These are phyloP conservation scores for Colletotrichum scovillei DNA, from an alignment of 2,329 filamentous ascomycete genomes.

Conservation along the genomic window DNA sequence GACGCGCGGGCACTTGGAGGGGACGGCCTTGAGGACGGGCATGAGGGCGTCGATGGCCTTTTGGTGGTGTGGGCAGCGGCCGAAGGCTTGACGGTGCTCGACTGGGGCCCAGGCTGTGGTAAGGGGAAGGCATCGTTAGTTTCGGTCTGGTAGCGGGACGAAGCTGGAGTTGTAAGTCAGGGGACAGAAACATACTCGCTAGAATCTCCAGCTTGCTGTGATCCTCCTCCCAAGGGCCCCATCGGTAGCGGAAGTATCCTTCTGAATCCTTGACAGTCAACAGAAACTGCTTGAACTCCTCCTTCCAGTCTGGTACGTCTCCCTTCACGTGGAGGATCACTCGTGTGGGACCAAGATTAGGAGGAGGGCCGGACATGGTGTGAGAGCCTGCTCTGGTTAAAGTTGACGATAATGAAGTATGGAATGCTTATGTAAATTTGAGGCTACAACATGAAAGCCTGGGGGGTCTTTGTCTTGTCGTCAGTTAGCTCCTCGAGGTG, in stretches of 20 bases:
- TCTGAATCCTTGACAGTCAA: slow-evolving; percentile 20
- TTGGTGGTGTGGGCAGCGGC: slow-evolving; percentile 19
- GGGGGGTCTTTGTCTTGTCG: background rate
- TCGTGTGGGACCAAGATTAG: slow-evolving; percentile 5
- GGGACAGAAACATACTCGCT: background rate
- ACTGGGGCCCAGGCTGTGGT: slow-evolving; percentile 10
- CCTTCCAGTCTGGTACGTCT: slow-evolving; percentile 32
- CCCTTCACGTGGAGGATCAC: slow-evolving; percentile 21
- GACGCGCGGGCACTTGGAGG: slow-evolving; percentile 20
- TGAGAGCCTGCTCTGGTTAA: too few species aligned
- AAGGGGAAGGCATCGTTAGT: background rate
- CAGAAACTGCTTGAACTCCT: slow-evolving; percentile 29
- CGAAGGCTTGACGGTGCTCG: slow-evolving; percentile 20
- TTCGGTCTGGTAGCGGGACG: background rate
- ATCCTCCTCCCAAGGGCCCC: slow-evolving; percentile 31
- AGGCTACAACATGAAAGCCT: background rate
- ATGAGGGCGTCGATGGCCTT: slow-evolving; percentile 23
- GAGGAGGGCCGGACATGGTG: slow-evolving; percentile 19
- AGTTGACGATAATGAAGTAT: background rate
- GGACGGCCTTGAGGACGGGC: slow-evolving; percentile 11
- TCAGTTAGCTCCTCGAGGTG: background rate
- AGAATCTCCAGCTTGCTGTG: slow-evolving; percentile 23
- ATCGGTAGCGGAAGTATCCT: slow-evolving; percentile 32
- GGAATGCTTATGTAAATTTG: background rate
- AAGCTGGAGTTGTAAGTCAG: too few species aligned